phyloP scores from a whole-genome alignment of 495 filamentous ascomycete species.

The Podospora comata region DNA sequence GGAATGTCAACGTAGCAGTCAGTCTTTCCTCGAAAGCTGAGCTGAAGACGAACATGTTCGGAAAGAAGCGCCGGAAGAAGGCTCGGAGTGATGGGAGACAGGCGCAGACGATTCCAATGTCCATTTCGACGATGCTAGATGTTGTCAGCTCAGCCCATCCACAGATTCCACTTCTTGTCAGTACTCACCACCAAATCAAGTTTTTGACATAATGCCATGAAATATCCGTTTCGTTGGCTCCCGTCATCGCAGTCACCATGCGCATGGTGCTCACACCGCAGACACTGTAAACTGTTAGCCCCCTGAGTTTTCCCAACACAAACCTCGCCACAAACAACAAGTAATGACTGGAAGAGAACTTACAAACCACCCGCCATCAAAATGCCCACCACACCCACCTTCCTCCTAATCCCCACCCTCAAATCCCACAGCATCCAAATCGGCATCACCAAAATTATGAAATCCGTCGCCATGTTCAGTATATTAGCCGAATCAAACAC shows the following conservation, averaged over 20 bases:
- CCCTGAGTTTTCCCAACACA: not conserved
- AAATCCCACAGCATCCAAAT: constrained; percentile 28
- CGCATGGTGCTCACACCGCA: constrained; percentile 28
- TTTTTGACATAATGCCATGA: constrained; percentile 28
- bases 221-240: constrained; percentile 18
- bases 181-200: constrained; percentile 31
- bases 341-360: not conserved
- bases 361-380: constrained; percentile 36
- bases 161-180: not conserved
- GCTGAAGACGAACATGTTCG: constrained; percentile 15
- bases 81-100: constrained; percentile 27
- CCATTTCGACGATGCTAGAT: constrained; percentile 26
- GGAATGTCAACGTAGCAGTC: not conserved
- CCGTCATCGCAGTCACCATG: constrained; percentile 16
- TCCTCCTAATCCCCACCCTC: constrained; percentile 17
- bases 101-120: constrained; percentile 30
- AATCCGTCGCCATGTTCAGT: constrained; percentile 27
- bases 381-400: constrained; percentile 28
- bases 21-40: constrained; percentile 4
- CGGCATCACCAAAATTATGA: constrained; percentile 25
- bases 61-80: constrained; percentile 22
- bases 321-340: not conserved
- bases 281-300: constrained; percentile 11
- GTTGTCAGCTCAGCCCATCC: not conserved
- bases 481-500: constrained; percentile 18